A percentile compares a stretch with the other conserved stretches of the same genome.
These are phyloP conservation scores for Epichloe uncinata DNA, from an alignment of 2,329 filamentous ascomycete species.

Conservation along the genomic window DNA sequence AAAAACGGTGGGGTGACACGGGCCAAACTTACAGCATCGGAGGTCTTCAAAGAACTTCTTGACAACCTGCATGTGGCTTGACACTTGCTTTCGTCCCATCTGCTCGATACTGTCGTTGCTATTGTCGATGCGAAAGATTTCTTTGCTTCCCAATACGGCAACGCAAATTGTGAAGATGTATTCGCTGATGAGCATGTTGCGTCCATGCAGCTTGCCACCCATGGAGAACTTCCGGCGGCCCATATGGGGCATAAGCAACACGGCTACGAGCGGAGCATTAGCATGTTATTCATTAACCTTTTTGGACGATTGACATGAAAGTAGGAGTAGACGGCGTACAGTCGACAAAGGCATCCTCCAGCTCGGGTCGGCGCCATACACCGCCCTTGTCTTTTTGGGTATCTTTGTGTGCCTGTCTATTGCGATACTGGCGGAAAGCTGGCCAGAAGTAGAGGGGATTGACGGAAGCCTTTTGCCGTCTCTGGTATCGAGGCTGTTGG, in stretches of 20 bases:
- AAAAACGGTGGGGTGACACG: background rate
- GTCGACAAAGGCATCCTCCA: constrained; percentile 55
- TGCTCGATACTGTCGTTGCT: constrained; percentile 31
- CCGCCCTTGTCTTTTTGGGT: constrained; percentile 46
- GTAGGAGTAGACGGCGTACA: constrained; percentile 32
- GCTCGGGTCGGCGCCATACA: constrained; percentile 35
- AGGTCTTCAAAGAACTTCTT: constrained; percentile 53
- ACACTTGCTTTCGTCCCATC: constrained; percentile 50
- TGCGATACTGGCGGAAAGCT: constrained; percentile 52
- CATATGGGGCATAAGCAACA: constrained; percentile 53
- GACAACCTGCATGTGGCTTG: constrained; percentile 57
- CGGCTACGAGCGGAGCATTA: constrained; percentile 25
- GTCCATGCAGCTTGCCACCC: constrained; percentile 48
- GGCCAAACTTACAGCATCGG: constrained; percentile 42
- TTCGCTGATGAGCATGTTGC: constrained; percentile 58
- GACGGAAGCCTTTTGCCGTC: constrained; percentile 23
- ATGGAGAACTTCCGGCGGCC: constrained; percentile 54
- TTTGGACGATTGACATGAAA: too few relatives aligned
- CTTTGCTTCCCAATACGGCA: constrained; percentile 26
- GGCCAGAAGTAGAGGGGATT: constrained; percentile 51
- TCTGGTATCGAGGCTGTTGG: constrained; percentile 22
- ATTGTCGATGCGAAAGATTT: constrained; percentile 30
- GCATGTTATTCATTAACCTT: constrained; percentile 1
- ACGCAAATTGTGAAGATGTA: constrained; percentile 41
- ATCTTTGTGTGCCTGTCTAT: constrained; percentile 50